phyloP scores from a whole-genome alignment of 805 yeast genomes.

The Candida boleticola region DNA sequence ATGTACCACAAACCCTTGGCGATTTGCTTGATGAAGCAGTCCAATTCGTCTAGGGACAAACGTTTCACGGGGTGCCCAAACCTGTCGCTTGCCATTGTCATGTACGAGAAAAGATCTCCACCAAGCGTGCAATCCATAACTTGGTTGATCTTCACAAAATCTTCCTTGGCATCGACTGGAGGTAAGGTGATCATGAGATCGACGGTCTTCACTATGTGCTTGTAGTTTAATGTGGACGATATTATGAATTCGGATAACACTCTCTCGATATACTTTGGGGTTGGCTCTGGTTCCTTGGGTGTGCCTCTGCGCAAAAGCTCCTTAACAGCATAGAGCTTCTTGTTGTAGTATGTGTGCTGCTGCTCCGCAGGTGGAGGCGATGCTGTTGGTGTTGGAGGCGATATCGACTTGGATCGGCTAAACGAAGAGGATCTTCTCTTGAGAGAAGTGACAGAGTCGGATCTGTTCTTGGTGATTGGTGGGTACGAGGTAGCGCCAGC shows the following conservation, averaged over 20 bases:
- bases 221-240: slow-evolving; percentile 71
- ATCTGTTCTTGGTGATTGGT: not conserved
- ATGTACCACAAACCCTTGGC: slow-evolving; percentile 78
- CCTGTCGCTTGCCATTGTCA: slow-evolving; percentile 15
- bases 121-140: slow-evolving; percentile 40
- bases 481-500: not conserved
- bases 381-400: not conserved
- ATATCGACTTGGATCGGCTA: not conserved
- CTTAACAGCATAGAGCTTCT: slow-evolving; percentile 30
- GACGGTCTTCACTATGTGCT: slow-evolving; percentile 71
- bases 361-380: not conserved
- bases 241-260: slow-evolving; percentile 90
- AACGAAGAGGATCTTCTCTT: too few relatives aligned
- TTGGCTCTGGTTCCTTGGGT: slow-evolving; percentile 19
- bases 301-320: slow-evolving; percentile 22
- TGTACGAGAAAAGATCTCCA: slow-evolving; percentile 34
- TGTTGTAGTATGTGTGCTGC: slow-evolving; percentile 2
- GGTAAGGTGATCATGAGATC: slow-evolving; percentile 58
- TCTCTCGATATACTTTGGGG: slow-evolving; percentile 58
- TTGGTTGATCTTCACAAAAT: slow-evolving; percentile 21
- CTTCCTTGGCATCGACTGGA: not conserved
- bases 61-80: slow-evolving; percentile 10
- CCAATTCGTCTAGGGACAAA: slow-evolving; percentile 58
- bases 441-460: not conserved
- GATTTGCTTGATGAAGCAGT: slow-evolving; percentile 86